Percentiles rank a stretch among this genome's conserved stretches.
phyloP scores from a whole-genome alignment of 202 grass and related monocot species.

The Elaeis oleifera region DNA sequence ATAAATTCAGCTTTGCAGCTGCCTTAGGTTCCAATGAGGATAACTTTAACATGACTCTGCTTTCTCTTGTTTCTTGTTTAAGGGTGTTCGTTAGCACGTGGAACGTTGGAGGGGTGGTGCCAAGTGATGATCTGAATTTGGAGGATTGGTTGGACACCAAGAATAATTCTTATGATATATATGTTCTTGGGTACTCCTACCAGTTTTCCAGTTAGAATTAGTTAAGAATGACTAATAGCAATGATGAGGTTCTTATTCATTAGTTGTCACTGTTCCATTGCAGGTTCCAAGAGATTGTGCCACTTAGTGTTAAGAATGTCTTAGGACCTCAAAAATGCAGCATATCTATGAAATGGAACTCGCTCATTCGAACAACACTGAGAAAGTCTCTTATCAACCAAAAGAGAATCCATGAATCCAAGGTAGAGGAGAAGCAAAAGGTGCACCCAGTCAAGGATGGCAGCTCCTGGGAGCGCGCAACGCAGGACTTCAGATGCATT shows the following conservation, averaged over 20 bases:
- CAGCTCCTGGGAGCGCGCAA: too few relatives aligned
- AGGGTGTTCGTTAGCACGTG: slow-evolving; percentile 84
- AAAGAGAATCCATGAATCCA: slow-evolving; percentile 5
- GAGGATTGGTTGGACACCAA: slow-evolving; percentile 72
- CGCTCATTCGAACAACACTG: slow-evolving; percentile 48
- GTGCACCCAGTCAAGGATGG: neutral
- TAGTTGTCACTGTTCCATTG: slow-evolving; percentile 4
- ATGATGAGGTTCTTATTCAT: too few relatives aligned
- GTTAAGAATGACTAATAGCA: neutral
- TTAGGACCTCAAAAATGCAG: slow-evolving; percentile 62
- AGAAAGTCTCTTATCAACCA: slow-evolving; percentile 30
- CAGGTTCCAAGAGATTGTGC: slow-evolving; percentile 97
- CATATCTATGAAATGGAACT: slow-evolving; percentile 77
- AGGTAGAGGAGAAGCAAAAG: slow-evolving; percentile 22
- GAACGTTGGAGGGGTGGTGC: slow-evolving; percentile 74
- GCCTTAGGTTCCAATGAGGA: too few relatives aligned
- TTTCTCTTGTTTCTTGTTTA: slow-evolving; percentile 24
- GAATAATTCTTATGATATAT: slow-evolving; percentile 71
- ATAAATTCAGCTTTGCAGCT: too few relatives aligned
- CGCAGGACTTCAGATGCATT: neutral
- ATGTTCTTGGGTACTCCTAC: slow-evolving; percentile 68
- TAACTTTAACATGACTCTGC: too few relatives aligned
- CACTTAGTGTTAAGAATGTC: slow-evolving; percentile 75
- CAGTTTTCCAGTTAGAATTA: slow-evolving; percentile 2
- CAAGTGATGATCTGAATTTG: slow-evolving; percentile 69